These are phyloP conservation scores for Tolypocladium ovalisporum DNA, from an alignment of 2,329 filamentous ascomycete species.

Conservation along the genomic window DNA sequence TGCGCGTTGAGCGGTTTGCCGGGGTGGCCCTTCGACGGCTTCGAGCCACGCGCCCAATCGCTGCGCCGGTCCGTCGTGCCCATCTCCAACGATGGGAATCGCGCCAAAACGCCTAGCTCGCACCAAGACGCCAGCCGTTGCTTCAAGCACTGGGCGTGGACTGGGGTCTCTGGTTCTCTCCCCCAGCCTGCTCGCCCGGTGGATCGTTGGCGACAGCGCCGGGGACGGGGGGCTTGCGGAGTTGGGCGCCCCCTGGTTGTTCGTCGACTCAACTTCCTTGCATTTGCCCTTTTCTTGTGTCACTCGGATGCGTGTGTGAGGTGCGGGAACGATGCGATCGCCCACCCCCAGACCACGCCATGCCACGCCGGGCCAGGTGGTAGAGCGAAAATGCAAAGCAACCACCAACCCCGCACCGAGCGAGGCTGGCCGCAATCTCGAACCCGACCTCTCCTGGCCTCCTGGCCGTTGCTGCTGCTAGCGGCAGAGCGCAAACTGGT, in stretches of 20 bases:
- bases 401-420: background rate
- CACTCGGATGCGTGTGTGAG: slow-evolving; percentile 9
- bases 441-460: background rate
- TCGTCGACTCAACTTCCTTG: background rate
- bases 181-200: background rate
- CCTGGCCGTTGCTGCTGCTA: background rate
- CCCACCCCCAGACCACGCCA: slow-evolving; percentile 17
- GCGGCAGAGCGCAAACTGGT: background rate
- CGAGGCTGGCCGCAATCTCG: background rate
- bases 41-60: background rate
- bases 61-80: background rate
- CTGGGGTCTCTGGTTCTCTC: no score
- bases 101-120: background rate
- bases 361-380: background rate
- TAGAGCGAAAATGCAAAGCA: background rate
- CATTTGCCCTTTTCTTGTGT: background rate
- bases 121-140: background rate
- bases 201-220: background rate
- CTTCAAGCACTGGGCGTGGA: background rate
- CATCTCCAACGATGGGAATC: background rate
- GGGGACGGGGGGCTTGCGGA: background rate
- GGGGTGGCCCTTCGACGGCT: background rate
- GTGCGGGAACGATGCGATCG: slow-evolving; percentile 21
- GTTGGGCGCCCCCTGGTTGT: background rate
- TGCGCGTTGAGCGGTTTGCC: no score